These are phyloP conservation scores for Xylariaceae sp. DNA, from an alignment of 2,329 filamentous ascomycete genomes.

Conservation along the genomic window DNA sequence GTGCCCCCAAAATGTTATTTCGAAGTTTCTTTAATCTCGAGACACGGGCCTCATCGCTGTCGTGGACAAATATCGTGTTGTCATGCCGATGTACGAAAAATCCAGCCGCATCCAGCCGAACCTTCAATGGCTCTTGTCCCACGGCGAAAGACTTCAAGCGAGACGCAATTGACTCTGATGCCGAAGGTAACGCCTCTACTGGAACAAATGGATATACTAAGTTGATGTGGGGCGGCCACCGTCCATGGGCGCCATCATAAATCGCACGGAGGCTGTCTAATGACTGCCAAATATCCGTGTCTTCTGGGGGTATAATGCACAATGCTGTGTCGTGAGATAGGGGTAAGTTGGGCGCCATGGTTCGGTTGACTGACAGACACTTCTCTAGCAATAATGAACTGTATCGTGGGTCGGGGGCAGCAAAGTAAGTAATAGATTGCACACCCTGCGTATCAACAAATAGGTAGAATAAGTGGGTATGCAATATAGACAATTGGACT, in stretches of 20 bases:
- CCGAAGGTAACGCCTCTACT: conserved; percentile 41
- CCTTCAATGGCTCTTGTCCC: conserved; percentile 8
- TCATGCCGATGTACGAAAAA: conserved; percentile 47
- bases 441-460: too few species aligned
- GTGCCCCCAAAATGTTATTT: conserved; percentile 30
- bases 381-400: too few species aligned
- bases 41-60: conserved; percentile 21
- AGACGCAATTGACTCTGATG: conserved; percentile 37
- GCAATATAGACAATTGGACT: too few species aligned
- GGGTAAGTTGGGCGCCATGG: too few species aligned
- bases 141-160: conserved; percentile 23
- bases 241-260: conserved; percentile 58
- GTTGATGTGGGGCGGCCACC: conserved; percentile 66
- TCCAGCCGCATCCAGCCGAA: conserved; percentile 40
- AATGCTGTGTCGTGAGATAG: conserved; percentile 55
- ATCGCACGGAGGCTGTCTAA: conserved; percentile 54
- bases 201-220: conserved; percentile 62
- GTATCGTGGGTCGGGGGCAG: too few species aligned
- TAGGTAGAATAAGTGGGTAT: too few species aligned
- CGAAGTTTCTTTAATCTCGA: conserved; percentile 33
- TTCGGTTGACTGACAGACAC: too few species aligned
- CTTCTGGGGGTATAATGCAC: conserved; percentile 52
- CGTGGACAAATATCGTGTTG: conserved; percentile 47
- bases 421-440: too few species aligned
- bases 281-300: conserved; percentile 38